These are phyloP conservation scores for Nadsonia commutata DNA, from an alignment of 1,139 yeast genomes.

Conservation along the genomic window DNA sequence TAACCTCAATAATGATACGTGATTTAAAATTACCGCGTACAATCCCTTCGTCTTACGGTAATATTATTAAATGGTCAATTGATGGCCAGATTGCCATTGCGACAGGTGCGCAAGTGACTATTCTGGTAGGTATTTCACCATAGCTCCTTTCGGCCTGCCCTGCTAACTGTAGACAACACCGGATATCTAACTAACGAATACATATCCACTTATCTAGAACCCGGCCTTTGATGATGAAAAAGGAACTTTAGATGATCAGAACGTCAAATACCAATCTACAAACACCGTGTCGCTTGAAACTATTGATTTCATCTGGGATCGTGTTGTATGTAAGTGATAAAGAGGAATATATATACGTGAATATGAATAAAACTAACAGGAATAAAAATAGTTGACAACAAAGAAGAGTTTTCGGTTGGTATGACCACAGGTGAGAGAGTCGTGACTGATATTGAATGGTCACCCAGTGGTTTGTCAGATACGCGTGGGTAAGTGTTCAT, in stretches of 20 bases:
- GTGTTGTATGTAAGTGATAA: background rate
- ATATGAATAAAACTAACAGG: too few relatives aligned
- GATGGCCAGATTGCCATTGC: background rate
- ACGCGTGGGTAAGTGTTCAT: background rate
- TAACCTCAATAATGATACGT: too few relatives aligned
- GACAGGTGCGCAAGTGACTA: background rate
- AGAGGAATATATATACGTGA: background rate
- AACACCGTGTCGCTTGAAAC: background rate
- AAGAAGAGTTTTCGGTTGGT: background rate
- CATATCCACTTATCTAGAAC: background rate
- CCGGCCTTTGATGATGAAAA: background rate
- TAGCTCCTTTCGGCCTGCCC: too few relatives aligned
- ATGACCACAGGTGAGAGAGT: background rate
- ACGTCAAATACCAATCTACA: background rate
- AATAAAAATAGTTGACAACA: background rate
- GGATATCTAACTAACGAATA: too few relatives aligned
- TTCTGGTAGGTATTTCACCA: too few relatives aligned
- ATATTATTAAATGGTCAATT: background rate
- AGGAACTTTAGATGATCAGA: background rate
- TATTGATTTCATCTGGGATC: background rate
- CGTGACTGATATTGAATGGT: background rate
- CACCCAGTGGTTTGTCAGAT: background rate
- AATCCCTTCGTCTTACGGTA: background rate
- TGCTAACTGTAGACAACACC: too few relatives aligned
- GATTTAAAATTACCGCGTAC: background rate